Evolutionary conservation across 2,329 filamentous ascomycete genomes (phyloP).

Genomic region (Whalleya microplaca): DNA sequence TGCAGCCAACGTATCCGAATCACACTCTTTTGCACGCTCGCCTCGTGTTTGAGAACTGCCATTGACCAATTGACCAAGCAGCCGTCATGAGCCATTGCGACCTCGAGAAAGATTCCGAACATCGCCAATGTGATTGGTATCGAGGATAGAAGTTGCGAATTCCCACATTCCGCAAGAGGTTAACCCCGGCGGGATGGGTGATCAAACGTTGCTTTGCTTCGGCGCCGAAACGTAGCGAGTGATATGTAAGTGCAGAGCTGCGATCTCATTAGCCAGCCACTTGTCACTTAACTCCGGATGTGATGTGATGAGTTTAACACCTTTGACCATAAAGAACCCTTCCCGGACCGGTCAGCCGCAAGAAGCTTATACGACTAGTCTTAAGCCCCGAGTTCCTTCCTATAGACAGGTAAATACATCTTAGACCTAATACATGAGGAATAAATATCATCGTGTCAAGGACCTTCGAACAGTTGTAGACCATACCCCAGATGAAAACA

Average conservation of each 20-base stretch:
- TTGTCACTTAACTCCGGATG: constrained; percentile 26
- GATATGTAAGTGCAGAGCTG: background rate
- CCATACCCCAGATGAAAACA: background rate
- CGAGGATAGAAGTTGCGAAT: constrained; percentile 18
- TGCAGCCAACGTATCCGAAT: constrained; percentile 17
- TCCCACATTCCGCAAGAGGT: constrained; percentile 20
- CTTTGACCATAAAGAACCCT: constrained; percentile 7
- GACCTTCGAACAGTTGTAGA: background rate
- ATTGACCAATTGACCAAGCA: constrained; percentile 20
- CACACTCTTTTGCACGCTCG: constrained; percentile 15
- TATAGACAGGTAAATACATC: constrained; percentile 4
- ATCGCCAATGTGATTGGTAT: constrained; percentile 3
- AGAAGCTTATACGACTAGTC: constrained; percentile 7
- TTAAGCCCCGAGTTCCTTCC: constrained; percentile 15
- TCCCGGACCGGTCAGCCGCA: constrained; percentile 25
- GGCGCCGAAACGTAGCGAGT: constrained; percentile 10
- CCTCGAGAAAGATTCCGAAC: constrained; percentile 6
- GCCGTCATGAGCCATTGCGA: constrained; percentile 7
- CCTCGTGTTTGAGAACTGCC: constrained; percentile 8
- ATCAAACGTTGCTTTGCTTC: constrained; percentile 16
- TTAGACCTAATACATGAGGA: background rate
- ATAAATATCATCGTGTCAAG: constrained; percentile 2
- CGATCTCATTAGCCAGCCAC: constrained; percentile 15
- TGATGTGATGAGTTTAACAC: constrained; percentile 24
- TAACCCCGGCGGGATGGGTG: constrained; percentile 7